Evolutionary conservation across 2,329 filamentous ascomycete genomes (phyloP).

Genomic region (Curvularia spicifera): DNA sequence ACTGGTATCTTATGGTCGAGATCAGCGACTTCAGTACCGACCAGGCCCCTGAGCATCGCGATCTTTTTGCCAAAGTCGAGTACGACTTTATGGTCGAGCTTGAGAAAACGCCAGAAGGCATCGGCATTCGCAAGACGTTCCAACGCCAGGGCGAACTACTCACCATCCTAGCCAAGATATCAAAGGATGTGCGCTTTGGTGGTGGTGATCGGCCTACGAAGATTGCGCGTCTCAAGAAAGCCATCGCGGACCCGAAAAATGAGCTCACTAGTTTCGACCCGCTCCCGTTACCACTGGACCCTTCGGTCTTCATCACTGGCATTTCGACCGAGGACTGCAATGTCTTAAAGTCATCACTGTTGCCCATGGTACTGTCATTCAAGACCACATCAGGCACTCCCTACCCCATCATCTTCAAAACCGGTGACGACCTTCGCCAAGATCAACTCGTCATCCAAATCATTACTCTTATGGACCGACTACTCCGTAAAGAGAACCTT

Average conservation of each 20-base stretch:
- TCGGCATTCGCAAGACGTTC: constrained; percentile 75
- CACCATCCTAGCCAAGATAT: constrained; percentile 84
- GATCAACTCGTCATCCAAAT: constrained; percentile 98
- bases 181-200: constrained; percentile 83
- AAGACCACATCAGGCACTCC: constrained; percentile 76
- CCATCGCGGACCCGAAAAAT: constrained; percentile 86
- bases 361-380: constrained; percentile 89
- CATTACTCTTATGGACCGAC: constrained; percentile 95
- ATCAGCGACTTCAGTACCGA: constrained; percentile 82
- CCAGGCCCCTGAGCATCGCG: constrained; percentile 75
- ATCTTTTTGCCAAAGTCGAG: constrained; percentile 89
- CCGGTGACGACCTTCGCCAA: constrained; percentile 92
- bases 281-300: constrained; percentile 86
- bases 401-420: constrained; percentile 96
- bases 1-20: constrained; percentile 99
- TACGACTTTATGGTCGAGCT: constrained; percentile 95
- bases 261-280: constrained; percentile 84
- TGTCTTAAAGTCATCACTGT: constrained; percentile 94
- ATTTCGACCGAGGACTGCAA: constrained; percentile 83
- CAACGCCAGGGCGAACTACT: constrained; percentile 89
- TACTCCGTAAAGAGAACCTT: constrained; percentile 93
- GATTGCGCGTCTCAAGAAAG: constrained; percentile 82
- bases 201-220: constrained; percentile 80
- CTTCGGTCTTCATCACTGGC: constrained; percentile 77
- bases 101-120: constrained; percentile 72